Base-by-base conservation (phyloP, 371 early-diverging fungal genomes). In the Lichtheimia hyalospora region DNA sequence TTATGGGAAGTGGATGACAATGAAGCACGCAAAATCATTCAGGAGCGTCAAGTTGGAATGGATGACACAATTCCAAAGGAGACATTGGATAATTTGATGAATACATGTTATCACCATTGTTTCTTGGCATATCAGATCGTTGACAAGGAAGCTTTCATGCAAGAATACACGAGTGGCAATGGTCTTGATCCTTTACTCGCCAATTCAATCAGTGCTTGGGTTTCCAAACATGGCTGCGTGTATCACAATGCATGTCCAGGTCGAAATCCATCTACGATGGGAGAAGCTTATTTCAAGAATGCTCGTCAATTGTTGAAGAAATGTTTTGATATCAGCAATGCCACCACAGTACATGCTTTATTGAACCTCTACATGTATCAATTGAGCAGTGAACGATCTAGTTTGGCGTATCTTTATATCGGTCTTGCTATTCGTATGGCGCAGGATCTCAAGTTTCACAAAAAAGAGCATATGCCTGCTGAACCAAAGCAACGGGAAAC, bases 361-460 rank as follows among this genome's bases (percentile, higher is more conserved):
- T 61, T 86, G 50, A 83, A 84, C 48, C 67, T 86, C 10, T 86
- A 86, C 71, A 84, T 84, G 86, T 86, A 84, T 39, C 86, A 86
- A 52, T 62, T 86, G 24, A 79, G 79, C 59, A 75, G 80, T 24
- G 86, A 83, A 20, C 73, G 83, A 16, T 80, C 86, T 1, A 82
- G 81, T 52, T 60, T 83, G 43, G 81, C 84, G 12, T 86, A 84
- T 61, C 75, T 86, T 20, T 86, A 86, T 34, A 83, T 81, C 49
- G 84, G 86, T 24, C 66, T 86, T 46, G 86, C 84, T 1, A 86
- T 86, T 52, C 82, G 86, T 15, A 86, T 86, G 86, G 86, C 86
- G 2, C 86, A 86, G 61, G 86, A 84, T 62, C 71, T 86, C 34
- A 83, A 83, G 54, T 79, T 83, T 15, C 83, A 86, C 62, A 79